A percentile compares a stretch with the other conserved stretches of the same genome.
phyloP scores from a whole-genome alignment of 495 filamentous ascomycete species.

The Xylaria acuta region DNA sequence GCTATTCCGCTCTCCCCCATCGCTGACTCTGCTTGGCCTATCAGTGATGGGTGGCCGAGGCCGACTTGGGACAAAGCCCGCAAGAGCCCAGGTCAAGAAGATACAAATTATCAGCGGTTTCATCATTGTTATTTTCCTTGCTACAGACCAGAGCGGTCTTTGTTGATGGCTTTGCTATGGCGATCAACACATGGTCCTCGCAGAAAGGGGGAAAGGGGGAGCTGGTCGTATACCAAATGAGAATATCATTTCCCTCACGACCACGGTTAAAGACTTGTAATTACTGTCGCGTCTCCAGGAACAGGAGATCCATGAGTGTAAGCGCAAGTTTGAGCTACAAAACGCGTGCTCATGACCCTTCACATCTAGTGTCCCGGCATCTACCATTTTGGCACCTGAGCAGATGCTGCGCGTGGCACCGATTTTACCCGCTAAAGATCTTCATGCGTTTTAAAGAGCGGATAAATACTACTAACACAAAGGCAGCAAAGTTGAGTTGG shows the following conservation, averaged over 20 bases:
- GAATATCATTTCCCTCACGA: background rate
- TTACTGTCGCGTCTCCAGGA: background rate
- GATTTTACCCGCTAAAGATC: constrained; percentile 8
- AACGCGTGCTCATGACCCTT: background rate
- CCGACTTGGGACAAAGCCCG: constrained; percentile 1
- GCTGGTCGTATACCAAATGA: background rate
- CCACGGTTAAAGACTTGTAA: background rate
- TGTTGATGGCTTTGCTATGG: background rate
- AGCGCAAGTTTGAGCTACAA: background rate
- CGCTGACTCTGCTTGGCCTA: background rate
- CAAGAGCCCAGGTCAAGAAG: background rate
- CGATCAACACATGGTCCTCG: background rate
- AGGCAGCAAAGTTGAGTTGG: background rate
- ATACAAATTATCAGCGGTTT: background rate
- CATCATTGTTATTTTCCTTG: background rate
- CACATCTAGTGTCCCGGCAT: background rate
- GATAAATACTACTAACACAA: constrained; percentile 6
- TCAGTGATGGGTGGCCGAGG: background rate
- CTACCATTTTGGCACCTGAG: background rate
- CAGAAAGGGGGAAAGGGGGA: background rate
- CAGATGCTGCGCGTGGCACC: background rate
- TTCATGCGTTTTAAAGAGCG: background rate
- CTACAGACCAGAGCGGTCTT: background rate
- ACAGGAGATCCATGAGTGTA: background rate
- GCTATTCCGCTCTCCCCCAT: background rate